Conservation (phyloP, 2,329 filamentous ascomycete species). For the Purpureocillium takamizusanense region DNA sequence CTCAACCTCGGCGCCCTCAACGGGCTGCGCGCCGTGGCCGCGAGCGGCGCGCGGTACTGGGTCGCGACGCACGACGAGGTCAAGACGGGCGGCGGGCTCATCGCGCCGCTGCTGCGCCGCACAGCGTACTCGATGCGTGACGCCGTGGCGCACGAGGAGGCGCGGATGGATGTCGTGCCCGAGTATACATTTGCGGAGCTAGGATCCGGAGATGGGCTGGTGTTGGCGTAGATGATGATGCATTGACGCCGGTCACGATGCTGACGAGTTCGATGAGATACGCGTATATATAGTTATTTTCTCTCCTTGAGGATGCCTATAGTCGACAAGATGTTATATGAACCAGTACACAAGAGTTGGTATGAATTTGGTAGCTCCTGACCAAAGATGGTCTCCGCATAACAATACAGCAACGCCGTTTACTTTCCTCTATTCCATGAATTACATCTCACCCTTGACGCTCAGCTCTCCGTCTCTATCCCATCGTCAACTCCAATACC, state of each 20-base stretch:
- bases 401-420: too few relatives aligned
- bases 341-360: too few relatives aligned
- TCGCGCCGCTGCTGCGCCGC: slow-evolving; percentile 40
- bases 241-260: too few relatives aligned
- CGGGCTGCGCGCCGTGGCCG: slow-evolving; percentile 44
- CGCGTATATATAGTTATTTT: too few relatives aligned
- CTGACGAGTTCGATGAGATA: too few relatives aligned
- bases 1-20: slow-evolving; percentile 57
- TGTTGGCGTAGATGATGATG: slow-evolving; percentile 29
- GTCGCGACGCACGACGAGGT: slow-evolving; percentile 57
- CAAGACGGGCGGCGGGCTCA: slow-evolving; percentile 48
- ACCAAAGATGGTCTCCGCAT: too few relatives aligned
- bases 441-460: too few relatives aligned
- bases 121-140: slow-evolving; percentile 34
- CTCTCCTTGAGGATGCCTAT: too few relatives aligned
- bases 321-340: too few relatives aligned
- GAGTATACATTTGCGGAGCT: slow-evolving; percentile 41
- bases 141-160: slow-evolving; percentile 27
- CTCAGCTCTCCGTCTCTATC: too few relatives aligned
- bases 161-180: slow-evolving; percentile 18
- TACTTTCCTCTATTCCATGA: too few relatives aligned
- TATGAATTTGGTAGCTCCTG: too few relatives aligned
- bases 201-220: slow-evolving; percentile 44
- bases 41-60: slow-evolving; percentile 51
- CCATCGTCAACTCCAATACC: slow-evolving; percentile 4